A percentile compares a stretch with the other conserved stretches of the same genome.
These are phyloP conservation scores for Penicillium decumbens DNA, from an alignment of 2,329 filamentous ascomycete genomes.

Conservation along the genomic window DNA sequence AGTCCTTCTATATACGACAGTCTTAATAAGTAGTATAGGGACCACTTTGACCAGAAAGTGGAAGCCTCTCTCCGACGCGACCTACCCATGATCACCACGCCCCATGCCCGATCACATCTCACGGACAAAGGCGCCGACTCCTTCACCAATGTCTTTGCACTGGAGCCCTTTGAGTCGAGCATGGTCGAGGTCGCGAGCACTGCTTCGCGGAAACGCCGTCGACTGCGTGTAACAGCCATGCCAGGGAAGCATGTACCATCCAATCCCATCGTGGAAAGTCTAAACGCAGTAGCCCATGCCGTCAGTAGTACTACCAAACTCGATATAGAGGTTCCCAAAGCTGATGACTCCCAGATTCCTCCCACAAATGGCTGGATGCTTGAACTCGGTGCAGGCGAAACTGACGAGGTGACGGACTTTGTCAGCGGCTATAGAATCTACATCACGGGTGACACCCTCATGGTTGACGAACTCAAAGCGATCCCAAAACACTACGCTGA, in stretches of 20 bases:
- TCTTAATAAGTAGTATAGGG: slow-evolving; percentile 23
- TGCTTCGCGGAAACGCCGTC: slow-evolving; percentile 30
- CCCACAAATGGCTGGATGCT: slow-evolving; percentile 65
- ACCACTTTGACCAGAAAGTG: slow-evolving; percentile 54
- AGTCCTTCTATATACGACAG: neutral
- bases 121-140: slow-evolving; percentile 45
- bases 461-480: slow-evolving; percentile 58
- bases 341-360: slow-evolving; percentile 44
- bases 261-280: slow-evolving; percentile 36
- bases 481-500: slow-evolving; percentile 55
- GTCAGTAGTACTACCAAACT: slow-evolving; percentile 9
- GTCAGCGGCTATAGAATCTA: slow-evolving; percentile 57
- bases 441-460: slow-evolving; percentile 62
- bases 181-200: slow-evolving; percentile 40
- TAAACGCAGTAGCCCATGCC: slow-evolving; percentile 48
- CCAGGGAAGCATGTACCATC: slow-evolving; percentile 60
- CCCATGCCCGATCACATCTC: slow-evolving; percentile 55
- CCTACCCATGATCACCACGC: slow-evolving; percentile 61
- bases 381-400: slow-evolving; percentile 51
- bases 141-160: slow-evolving; percentile 52
- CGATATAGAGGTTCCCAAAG: neutral
- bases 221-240: slow-evolving; percentile 58
- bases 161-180: slow-evolving; percentile 55
- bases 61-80: slow-evolving; percentile 49
- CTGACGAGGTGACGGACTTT: slow-evolving; percentile 28